Evolutionary conservation across 1,139 yeast genomes (phyloP).

Genomic region (Nakaseomyces bracarensis): DNA sequence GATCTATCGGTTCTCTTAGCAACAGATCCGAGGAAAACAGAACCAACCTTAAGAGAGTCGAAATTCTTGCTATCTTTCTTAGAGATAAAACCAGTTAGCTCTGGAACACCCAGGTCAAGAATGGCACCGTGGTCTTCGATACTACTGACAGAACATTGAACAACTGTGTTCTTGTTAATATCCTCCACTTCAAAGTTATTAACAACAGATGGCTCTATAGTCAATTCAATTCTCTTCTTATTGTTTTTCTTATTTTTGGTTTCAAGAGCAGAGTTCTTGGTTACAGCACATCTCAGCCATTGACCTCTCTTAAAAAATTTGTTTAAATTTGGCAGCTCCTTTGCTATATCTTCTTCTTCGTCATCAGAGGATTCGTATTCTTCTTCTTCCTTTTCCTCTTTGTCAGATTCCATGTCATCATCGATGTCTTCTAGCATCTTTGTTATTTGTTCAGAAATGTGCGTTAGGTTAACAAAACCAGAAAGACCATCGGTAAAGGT

Average conservation of each 20-base stretch:
- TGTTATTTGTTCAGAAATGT: conserved; percentile 59
- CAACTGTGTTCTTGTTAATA: conserved; percentile 46
- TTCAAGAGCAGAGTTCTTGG: conserved; percentile 38
- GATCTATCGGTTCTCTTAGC: conserved; percentile 50
- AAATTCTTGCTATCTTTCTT: conserved; percentile 46
- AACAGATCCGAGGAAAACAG: conserved; percentile 45
- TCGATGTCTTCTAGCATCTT: conserved; percentile 47
- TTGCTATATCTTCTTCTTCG: conserved; percentile 30
- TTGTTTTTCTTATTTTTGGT: conserved; percentile 33
- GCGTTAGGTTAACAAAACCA: conserved; percentile 74
- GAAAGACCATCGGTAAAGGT: conserved; percentile 75
- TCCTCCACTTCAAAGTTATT: conserved; percentile 60
- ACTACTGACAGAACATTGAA: conserved; percentile 72
- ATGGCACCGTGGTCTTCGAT: conserved; percentile 89
- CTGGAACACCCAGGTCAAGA: conserved; percentile 56
- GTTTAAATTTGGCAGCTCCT: conserved; percentile 48
- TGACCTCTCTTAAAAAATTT: conserved; percentile 62
- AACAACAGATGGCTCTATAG: conserved; percentile 67
- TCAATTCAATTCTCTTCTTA: conserved; percentile 56
- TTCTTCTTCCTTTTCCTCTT: conserved; percentile 32
- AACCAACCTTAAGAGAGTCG: conserved; percentile 33
- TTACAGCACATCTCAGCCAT: conserved; percentile 76
- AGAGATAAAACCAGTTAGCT: conserved; percentile 64
- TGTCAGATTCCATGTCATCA: conserved; percentile 35
- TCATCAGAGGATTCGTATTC: conserved; percentile 32